Base-by-base conservation (phyloP, 768 basidiomycete species). In the Paxillus involutus region DNA sequence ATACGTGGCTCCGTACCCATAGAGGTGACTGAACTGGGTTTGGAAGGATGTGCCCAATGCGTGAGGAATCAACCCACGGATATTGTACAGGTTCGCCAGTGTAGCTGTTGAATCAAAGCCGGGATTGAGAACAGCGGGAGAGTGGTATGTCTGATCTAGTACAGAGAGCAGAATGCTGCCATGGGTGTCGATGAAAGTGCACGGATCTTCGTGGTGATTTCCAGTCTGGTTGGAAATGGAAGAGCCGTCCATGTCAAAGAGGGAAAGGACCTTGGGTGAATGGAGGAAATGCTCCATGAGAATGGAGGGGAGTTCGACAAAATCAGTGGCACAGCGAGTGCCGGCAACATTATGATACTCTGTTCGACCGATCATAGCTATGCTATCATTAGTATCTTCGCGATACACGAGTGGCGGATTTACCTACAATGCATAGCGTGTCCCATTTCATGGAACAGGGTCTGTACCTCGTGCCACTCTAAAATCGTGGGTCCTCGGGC, bases 271-370 rank as follows among this genome's bases (percentile, higher is more conserved):
- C 13, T 75, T 71, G 0, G 91, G 83, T 0, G 95, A 96, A 40
- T 82, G 88, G 40, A 96, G 81, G 77, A 99, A 98, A 66, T 94
- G 93, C 68, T 99, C 97, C 97, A 98, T 98, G 19, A 99, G 82
- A 63, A 98, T 94, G 10, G 96, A 98, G 0, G 97, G 97, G 6
- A 99, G 77, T 66, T 99, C 97, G 53, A 98, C 96, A 64, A 99
- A 97, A 67, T 99, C 97, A 0, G 97, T 99, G 0, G 97, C 92
- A 68, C 94, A 97, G 17, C 97, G 91, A 2, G 97, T 99, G 14
- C 97, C 97, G 0, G 95, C 87, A 6, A 98, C 94, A 64, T 98
- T 98, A 68, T 98, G 96, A 65, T 96, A 97, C 63, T 95, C 94
- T 8, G 95, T 98, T 44, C 91, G 81, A 42, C 96, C 96, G 57